phyloP scores from a whole-genome alignment of 2,329 filamentous ascomycete species.

The Fusarium chuoi region DNA sequence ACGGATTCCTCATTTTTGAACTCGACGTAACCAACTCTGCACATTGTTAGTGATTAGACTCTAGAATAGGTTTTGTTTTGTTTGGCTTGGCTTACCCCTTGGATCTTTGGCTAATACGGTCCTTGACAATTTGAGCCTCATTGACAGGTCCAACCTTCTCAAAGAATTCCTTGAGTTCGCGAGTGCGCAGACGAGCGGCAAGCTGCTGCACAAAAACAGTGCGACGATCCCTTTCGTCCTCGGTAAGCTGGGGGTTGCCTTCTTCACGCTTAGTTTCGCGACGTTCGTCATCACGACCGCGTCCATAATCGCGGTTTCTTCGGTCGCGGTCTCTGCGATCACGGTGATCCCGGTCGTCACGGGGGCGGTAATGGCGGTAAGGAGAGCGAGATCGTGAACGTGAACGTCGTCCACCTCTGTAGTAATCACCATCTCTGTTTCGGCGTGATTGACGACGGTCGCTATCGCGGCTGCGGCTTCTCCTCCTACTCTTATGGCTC shows the following conservation, averaged over 20 bases:
- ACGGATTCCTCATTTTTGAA: conserved; percentile 97
- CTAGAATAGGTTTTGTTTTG: not conserved
- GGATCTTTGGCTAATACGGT: conserved; percentile 93
- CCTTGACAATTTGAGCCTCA: conserved; percentile 98
- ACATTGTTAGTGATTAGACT: conserved; percentile 46
- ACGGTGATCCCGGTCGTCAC: conserved; percentile 61
- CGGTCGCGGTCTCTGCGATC: conserved; percentile 67
- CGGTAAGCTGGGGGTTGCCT: conserved; percentile 78
- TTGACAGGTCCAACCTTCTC: conserved; percentile 94
- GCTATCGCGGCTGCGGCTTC: conserved; percentile 82
- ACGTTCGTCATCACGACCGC: conserved; percentile 63
- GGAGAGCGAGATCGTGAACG: conserved; percentile 80
- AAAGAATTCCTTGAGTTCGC: conserved; percentile 94
- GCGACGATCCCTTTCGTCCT: conserved; percentile 95
- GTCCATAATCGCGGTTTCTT: conserved; percentile 62
- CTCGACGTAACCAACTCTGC: conserved; percentile 97
- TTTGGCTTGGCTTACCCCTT: conserved; percentile 79
- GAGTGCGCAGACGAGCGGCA: conserved; percentile 89
- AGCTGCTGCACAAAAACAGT: conserved; percentile 99
- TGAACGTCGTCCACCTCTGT: conserved; percentile 63
- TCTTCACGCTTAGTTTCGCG: conserved; percentile 56
- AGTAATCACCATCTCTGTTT: conserved; percentile 79
- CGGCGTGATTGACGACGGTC: conserved; percentile 79
- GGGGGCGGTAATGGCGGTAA: conserved; percentile 66
- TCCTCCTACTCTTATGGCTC: conserved; percentile 83